These are phyloP conservation scores for Groenewaldozyma salmanticensis DNA, from an alignment of 805 yeast species.

Conservation along the genomic window DNA sequence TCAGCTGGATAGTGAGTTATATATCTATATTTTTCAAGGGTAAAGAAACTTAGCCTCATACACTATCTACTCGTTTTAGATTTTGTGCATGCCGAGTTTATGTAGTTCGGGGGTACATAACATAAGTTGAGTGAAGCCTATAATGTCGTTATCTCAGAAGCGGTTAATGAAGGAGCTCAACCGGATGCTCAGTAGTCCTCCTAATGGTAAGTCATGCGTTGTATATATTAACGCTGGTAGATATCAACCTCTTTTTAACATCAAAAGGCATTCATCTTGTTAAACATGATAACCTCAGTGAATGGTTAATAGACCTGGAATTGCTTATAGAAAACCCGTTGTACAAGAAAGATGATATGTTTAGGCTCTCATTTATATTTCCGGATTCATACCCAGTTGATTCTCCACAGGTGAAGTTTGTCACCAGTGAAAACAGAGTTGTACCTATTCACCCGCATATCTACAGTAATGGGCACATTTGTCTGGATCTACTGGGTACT, in stretches of 20 bases:
- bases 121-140: too few relatives aligned
- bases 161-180: constrained; percentile 14
- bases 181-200: constrained; percentile 8
- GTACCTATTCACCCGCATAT: constrained; percentile 70
- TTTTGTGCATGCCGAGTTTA: too few relatives aligned
- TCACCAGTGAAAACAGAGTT: constrained; percentile 19
- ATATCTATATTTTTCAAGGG: too few relatives aligned
- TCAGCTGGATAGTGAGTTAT: too few relatives aligned
- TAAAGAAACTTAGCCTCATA: too few relatives aligned
- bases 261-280: constrained; percentile 23
- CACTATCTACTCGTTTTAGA: too few relatives aligned
- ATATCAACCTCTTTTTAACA: background rate
- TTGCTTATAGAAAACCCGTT: constrained; percentile 30
- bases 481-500: constrained; percentile 52
- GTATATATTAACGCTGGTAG: background rate
- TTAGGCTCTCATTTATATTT: constrained; percentile 36
- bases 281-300: constrained; percentile 27
- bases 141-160: constrained; percentile 1
- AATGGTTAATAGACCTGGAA: constrained; percentile 32
- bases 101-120: too few relatives aligned
- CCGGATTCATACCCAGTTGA: constrained; percentile 45
- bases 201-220: constrained; percentile 7
- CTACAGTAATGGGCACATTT: constrained; percentile 71
- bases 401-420: constrained; percentile 48
- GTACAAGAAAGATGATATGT: constrained; percentile 28